Conservation (phyloP, 805 yeast species). For the Candida nitratophila region DNA sequence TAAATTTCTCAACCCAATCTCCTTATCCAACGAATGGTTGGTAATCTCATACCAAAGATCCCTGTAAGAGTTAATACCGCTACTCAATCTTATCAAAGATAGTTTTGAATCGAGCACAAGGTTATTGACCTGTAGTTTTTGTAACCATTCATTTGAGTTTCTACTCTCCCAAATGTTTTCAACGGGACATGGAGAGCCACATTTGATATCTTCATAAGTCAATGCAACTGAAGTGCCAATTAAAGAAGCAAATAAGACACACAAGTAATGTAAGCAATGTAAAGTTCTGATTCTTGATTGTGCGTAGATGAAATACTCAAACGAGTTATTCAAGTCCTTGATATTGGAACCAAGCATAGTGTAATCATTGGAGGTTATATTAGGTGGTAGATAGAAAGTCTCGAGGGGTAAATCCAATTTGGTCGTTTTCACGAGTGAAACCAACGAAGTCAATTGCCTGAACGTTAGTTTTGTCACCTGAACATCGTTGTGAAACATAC, state of each 20-base stretch:
- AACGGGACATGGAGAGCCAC: conserved; percentile 58
- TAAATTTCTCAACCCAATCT: conserved; percentile 40
- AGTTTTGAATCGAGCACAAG: conserved; percentile 46
- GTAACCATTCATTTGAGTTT: conserved; percentile 45
- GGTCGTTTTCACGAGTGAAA: conserved; percentile 46
- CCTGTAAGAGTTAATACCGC: conserved; percentile 42
- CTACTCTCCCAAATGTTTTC: conserved; percentile 57
- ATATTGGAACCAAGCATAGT: background rate
- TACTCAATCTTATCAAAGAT: conserved; percentile 48
- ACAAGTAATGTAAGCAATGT: conserved; percentile 42
- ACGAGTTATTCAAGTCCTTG: conserved; percentile 30
- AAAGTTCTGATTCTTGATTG: conserved; percentile 52
- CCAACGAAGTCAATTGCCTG: conserved; percentile 47
- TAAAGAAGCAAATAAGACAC: conserved; percentile 38
- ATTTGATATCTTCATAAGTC: conserved; percentile 37
- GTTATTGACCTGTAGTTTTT: conserved; percentile 27
- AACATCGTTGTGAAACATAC: conserved; percentile 48
- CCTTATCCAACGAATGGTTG: conserved; percentile 30
- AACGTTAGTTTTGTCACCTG: conserved; percentile 42
- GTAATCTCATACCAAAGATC: conserved; percentile 47
- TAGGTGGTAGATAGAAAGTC: conserved; percentile 35
- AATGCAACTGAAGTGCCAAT: conserved; percentile 36
- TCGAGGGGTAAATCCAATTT: conserved; percentile 46
- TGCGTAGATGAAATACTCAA: conserved; percentile 45
- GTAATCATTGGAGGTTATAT: conserved; percentile 15